Evolutionary conservation across 768 basidiomycete species (phyloP).

Genomic region (Bullera alba): DNA sequence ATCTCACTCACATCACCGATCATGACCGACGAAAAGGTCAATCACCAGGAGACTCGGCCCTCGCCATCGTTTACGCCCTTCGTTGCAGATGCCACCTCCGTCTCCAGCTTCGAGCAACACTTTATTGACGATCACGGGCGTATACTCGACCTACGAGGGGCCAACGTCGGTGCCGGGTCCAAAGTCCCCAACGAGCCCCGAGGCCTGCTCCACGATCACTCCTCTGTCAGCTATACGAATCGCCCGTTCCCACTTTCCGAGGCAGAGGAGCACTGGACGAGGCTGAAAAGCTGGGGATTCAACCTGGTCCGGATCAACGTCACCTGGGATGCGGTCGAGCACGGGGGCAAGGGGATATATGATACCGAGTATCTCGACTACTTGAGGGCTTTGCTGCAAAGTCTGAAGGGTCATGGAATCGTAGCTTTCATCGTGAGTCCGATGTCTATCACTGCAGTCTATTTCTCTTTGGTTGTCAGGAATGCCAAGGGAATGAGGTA

Average conservation of each 20-base stretch:
- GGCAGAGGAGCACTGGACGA: slow-evolving; percentile 72
- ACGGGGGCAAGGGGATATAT: slow-evolving; percentile 75
- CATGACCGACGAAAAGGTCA: background rate
- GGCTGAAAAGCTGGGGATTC: slow-evolving; percentile 36
- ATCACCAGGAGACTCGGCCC: background rate
- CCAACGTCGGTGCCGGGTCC: slow-evolving; percentile 72
- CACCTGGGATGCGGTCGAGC: slow-evolving; percentile 96
- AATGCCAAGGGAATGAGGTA: too few species aligned
- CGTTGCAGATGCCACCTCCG: background rate
- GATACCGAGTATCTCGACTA: slow-evolving; percentile 78
- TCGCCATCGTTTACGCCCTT: too few species aligned
- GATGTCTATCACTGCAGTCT: too few species aligned
- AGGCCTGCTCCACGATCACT: slow-evolving; percentile 13
- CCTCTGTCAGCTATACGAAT: slow-evolving; percentile 60
- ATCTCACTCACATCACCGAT: background rate
- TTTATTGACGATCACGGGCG: slow-evolving; percentile 75
- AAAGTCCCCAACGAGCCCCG: slow-evolving; percentile 53
- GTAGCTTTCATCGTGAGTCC: slow-evolving; percentile 39
- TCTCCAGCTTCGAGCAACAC: slow-evolving; percentile 45
- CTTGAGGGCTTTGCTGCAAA: slow-evolving; percentile 54
- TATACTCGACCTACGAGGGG: slow-evolving; percentile 72
- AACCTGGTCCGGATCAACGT: slow-evolving; percentile 77
- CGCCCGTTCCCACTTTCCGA: slow-evolving; percentile 86
- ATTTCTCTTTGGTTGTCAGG: too few species aligned
- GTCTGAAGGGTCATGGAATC: slow-evolving; percentile 36